phyloP scores from a whole-genome alignment of 75 land plant genomes.

The Pinus albicaulis region DNA sequence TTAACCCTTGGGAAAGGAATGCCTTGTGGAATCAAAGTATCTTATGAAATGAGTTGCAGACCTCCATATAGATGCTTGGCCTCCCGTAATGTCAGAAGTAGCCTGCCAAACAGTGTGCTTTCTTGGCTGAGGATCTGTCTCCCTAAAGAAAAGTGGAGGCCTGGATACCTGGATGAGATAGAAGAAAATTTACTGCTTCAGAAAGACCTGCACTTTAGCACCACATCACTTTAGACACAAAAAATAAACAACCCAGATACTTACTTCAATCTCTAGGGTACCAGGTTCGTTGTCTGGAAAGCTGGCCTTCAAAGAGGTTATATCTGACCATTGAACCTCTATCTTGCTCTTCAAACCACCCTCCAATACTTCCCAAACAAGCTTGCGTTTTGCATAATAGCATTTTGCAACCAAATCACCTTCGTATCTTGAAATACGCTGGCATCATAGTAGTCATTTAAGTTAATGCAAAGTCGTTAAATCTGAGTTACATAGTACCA shows the following conservation, averaged over 20 bases:
- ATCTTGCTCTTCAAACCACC: slow-evolving; percentile 80
- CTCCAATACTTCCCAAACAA: slow-evolving; percentile 95
- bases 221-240: too few relatives aligned
- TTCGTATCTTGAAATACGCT: slow-evolving; percentile 44
- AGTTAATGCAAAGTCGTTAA: not conserved
- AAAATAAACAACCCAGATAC: too few relatives aligned
- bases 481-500: not conserved
- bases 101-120: slow-evolving; percentile 90
- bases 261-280: slow-evolving; percentile 54
- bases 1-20: slow-evolving; percentile 6
- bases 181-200: too few relatives aligned
- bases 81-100: slow-evolving; percentile 76
- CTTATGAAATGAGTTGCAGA: slow-evolving; percentile 3
- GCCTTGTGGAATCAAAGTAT: too few relatives aligned
- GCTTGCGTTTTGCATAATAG: slow-evolving; percentile 82
- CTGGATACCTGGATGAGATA: slow-evolving; percentile 55
- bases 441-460: not conserved
- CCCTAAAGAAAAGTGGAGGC: slow-evolving; percentile 85
- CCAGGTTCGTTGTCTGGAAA: slow-evolving; percentile 48
- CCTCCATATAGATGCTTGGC: slow-evolving; percentile 69
- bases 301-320: slow-evolving; percentile 51
- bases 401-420: slow-evolving; percentile 86
- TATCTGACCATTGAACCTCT: slow-evolving; percentile 92
- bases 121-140: slow-evolving; percentile 83
- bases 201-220: too few relatives aligned